Base-by-base conservation (phyloP, 2,329 filamentous ascomycete species). In the Diaporthe citrichinensis region DNA sequence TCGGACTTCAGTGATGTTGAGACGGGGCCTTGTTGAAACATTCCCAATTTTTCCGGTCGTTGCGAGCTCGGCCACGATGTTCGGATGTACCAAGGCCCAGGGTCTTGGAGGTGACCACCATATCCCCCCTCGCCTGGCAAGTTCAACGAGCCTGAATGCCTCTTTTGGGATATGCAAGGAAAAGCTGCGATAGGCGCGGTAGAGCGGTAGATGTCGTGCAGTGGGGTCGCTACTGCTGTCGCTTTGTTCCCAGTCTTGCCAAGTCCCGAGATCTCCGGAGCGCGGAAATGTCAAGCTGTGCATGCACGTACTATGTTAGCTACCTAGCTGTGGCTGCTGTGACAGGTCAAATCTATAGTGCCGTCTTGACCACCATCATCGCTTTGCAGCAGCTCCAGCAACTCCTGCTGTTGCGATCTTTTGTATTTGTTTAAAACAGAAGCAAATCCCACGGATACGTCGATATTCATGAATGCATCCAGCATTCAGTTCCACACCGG, bases 111-210 rank as follows among this genome's bases (percentile, higher is more conserved):
- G 46, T 55, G 65, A 41, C 28, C n/a, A 69, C 20, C 31, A 25
- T 41, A 20, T 23, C 28, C 7, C 20, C 34, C 9, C 34, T 53
- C 31, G n/a, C 46, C 65, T 69, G 49, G 34, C 46, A 25, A 39
- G 49, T 23, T 25, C n/a, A 55, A 55, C n/a, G 14, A 28, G 34
- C 49, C 31, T 69, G 65, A 15, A 41, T 41, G 65, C 23, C 49
- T 55, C 46, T 41, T 31, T 28, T 46, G 8, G 49, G 36, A 73
- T 1, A 7, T 36, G 58, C 46, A 44, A 44, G 28, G 58, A 17
- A 14, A 73, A 65, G 9, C 44, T 73, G 71, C 71, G 71, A 73
- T 73, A 73, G 71, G 58, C 58, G 46, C 71, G 71, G 71, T 41
- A 65, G 71, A 49, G 58, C 36, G 44, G 44, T 44, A 55, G 71